Conservation (phyloP, 2,329 filamentous ascomycete genomes). For the Colletotrichum neosansevieriae region DNA sequence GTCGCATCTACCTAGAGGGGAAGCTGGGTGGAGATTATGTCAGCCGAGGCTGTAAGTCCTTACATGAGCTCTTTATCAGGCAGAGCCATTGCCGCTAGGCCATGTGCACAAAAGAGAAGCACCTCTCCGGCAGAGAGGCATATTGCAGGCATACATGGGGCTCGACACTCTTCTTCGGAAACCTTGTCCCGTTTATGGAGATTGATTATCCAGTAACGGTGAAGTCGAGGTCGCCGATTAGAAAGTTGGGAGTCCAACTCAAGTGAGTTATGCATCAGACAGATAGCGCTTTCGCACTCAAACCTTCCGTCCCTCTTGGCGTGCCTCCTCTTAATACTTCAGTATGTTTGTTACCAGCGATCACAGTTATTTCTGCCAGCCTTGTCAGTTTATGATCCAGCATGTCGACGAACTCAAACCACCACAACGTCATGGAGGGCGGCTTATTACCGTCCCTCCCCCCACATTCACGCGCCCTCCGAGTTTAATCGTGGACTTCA, state of each 20-base stretch:
- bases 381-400: conserved; percentile 3
- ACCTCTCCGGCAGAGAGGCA: too few relatives aligned
- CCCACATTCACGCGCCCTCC: conserved; percentile 4
- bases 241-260: not conserved
- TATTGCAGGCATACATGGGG: too few relatives aligned
- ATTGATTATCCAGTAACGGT: conserved; percentile 2
- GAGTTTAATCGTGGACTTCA: conserved; percentile 21
- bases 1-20: too few relatives aligned
- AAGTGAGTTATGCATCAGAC: conserved; percentile 16
- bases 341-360: not conserved
- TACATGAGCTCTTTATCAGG: too few relatives aligned
- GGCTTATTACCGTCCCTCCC: conserved; percentile 9
- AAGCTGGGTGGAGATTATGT: conserved; percentile 43
- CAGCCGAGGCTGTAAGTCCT: not conserved
- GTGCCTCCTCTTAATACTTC: not conserved
- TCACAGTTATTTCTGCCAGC: conserved; percentile 21
- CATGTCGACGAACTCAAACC: conserved; percentile 23
- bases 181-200: not conserved
- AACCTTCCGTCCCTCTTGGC: conserved; percentile 15
- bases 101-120: too few relatives aligned
- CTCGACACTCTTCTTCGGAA: not conserved
- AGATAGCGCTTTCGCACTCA: not conserved
- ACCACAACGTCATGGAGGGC: not conserved
- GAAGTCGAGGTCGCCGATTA: not conserved
- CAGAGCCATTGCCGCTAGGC: too few relatives aligned